These are phyloP conservation scores for Linnemannia zychae DNA, from an alignment of 192 early-diverging fungal species.

Conservation along the genomic window DNA sequence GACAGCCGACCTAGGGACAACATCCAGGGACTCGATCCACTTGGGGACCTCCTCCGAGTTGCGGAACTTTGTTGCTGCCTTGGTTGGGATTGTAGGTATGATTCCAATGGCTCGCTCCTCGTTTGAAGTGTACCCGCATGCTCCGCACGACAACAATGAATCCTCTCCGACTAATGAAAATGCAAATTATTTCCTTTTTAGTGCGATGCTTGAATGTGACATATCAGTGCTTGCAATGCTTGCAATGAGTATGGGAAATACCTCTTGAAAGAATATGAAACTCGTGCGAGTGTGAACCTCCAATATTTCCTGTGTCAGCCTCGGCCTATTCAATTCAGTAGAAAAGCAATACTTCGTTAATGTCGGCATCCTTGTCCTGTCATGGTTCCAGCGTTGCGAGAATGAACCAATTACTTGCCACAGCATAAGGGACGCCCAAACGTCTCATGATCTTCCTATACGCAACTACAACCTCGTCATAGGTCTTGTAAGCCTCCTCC, in stretches of 20 bases:
- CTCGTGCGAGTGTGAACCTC: constrained; percentile 90
- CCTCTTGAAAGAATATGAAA: constrained; percentile 84
- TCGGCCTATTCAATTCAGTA: constrained; percentile 68
- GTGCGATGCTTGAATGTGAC: too few species aligned
- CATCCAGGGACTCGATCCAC: constrained; percentile 49
- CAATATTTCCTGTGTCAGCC: constrained; percentile 94
- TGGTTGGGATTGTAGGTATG: constrained; percentile 30
- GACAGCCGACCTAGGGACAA: constrained; percentile 26
- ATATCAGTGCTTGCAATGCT: not conserved
- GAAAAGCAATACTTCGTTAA: not conserved
- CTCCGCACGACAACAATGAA: constrained; percentile 74
- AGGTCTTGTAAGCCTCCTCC: constrained; percentile 79
- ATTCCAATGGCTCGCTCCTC: constrained; percentile 79
- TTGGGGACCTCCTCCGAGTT: constrained; percentile 22
- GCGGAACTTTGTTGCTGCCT: constrained; percentile 42
- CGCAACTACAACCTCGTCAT: constrained; percentile 78
- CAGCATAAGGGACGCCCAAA: constrained; percentile 84
- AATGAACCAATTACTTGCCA: constrained; percentile 59
- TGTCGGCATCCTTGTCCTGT: too few species aligned
- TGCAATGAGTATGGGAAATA: constrained; percentile 15
- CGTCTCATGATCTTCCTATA: constrained; percentile 82
- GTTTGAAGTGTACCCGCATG: constrained; percentile 89
- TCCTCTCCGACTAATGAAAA: constrained; percentile 81
- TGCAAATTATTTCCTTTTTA: not conserved
- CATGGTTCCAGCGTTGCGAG: not conserved